These are phyloP conservation scores for Buddleja alternifolia DNA, from an alignment of 257 asterid species.

Conservation along the genomic window DNA sequence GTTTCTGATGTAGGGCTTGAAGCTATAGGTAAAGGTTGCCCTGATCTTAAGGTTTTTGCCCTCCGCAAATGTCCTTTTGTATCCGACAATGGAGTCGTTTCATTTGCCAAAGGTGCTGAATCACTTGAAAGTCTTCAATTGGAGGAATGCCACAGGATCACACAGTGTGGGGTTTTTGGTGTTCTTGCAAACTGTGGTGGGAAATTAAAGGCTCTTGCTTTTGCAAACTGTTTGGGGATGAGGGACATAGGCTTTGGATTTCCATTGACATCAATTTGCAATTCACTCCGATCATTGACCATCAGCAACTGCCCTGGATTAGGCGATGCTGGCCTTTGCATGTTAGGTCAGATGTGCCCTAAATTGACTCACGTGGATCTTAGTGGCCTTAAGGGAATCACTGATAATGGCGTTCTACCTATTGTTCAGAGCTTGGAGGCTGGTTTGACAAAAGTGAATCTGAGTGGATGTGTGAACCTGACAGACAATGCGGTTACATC, in stretches of 20 bases:
- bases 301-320: constrained; percentile 76
- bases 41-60: constrained; percentile 56
- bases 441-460: constrained; percentile 66
- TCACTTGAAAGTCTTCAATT: constrained; percentile 67
- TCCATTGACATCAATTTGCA: constrained; percentile 45
- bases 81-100: constrained; percentile 75
- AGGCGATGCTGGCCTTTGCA: constrained; percentile 56
- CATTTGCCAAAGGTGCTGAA: constrained; percentile 58
- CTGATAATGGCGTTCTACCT: constrained; percentile 72
- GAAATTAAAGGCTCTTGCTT: constrained; percentile 61
- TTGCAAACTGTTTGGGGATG: constrained; percentile 75
- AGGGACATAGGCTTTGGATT: constrained; percentile 46
- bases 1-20: constrained; percentile 72
- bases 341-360: constrained; percentile 66
- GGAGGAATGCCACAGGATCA: constrained; percentile 78
- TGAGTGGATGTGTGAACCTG: constrained; percentile 69
- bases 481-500: constrained; percentile 59
- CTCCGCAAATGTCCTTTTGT: constrained; percentile 58
- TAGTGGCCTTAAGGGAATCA: constrained; percentile 50
- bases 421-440: constrained; percentile 58
- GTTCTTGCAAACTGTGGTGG: constrained; percentile 57
- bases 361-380: constrained; percentile 59
- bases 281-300: constrained; percentile 62
- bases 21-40: constrained; percentile 71
- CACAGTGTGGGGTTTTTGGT: constrained; percentile 71